These are phyloP conservation scores for Senna tora DNA, from an alignment of 306 rosid genomes.

Conservation along the genomic window DNA sequence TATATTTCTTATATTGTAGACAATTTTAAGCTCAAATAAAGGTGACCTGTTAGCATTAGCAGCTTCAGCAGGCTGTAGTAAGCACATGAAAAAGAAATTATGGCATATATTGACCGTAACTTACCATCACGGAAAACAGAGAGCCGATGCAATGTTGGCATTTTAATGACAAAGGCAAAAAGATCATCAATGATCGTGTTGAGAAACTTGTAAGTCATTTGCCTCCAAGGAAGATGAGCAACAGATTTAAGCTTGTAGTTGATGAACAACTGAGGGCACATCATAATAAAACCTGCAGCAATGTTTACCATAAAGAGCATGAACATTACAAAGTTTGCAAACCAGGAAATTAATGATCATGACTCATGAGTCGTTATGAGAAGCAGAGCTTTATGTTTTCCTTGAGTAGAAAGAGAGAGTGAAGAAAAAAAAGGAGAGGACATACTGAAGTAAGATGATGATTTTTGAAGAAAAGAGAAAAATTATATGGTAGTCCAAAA, in stretches of 20 bases:
- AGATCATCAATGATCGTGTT: constrained; percentile 98
- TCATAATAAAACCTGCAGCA: constrained; percentile 89
- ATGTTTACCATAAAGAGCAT: constrained; percentile 34
- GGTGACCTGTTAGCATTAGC: constrained; percentile 4
- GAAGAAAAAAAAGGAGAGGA: neutral
- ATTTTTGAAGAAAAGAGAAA: too few species aligned
- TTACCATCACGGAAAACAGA: constrained; percentile 99
- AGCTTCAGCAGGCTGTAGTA: constrained; percentile 15
- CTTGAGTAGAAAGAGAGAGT: neutral
- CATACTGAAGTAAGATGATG: too few species aligned
- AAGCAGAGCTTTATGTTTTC: neutral
- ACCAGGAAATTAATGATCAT: constrained; percentile 18
- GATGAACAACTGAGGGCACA: constrained; percentile 98
- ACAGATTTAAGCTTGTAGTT: constrained; percentile 98
- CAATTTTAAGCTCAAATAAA: constrained; percentile 14
- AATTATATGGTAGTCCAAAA: too few species aligned
- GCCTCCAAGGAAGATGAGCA: constrained; percentile 99
- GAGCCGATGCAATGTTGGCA: constrained; percentile 94
- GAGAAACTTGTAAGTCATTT: constrained; percentile 99
- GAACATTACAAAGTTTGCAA: constrained; percentile 17
- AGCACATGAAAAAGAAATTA: neutral
- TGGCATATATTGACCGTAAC: constrained; percentile 36
- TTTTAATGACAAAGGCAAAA: constrained; percentile 96
- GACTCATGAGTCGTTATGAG: neutral
- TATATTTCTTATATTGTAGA: constrained; percentile 8